Evolutionary conservation across 2,329 filamentous ascomycete genomes (phyloP).

Genomic region (Aspergillus chevalieri): DNA sequence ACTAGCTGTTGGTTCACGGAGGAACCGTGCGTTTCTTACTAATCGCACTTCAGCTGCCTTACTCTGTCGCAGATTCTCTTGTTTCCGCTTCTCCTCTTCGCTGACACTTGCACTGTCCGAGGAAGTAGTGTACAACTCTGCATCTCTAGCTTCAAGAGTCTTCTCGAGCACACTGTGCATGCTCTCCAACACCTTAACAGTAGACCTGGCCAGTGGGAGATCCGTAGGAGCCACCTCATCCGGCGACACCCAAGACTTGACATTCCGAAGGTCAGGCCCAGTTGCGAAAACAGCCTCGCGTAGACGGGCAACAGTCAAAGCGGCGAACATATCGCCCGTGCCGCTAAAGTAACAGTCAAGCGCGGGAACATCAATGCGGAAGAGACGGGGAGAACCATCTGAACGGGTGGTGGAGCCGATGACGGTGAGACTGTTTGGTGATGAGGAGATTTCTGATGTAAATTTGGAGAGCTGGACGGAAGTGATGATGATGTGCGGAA

Average conservation of each 20-base stretch:
- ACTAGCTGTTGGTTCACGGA: slow-evolving; percentile 60
- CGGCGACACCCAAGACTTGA: slow-evolving; percentile 66
- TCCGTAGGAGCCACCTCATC: slow-evolving; percentile 64
- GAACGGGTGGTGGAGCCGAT: slow-evolving; percentile 68
- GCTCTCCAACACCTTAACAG: slow-evolving; percentile 79
- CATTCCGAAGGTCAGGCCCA: slow-evolving; percentile 44
- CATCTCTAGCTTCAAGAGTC: slow-evolving; percentile 61
- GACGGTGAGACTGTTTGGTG: slow-evolving; percentile 54
- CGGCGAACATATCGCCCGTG: slow-evolving; percentile 97
- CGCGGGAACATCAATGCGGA: slow-evolving; percentile 78
- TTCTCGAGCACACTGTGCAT: slow-evolving; percentile 80
- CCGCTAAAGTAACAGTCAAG: slow-evolving; percentile 94
- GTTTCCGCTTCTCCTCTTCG: slow-evolving; percentile 48
- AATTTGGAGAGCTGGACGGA: slow-evolving; percentile 63
- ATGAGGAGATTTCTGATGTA: slow-evolving; percentile 39
- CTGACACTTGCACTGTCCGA: slow-evolving; percentile 25
- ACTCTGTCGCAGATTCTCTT: slow-evolving; percentile 61
- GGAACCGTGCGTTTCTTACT: slow-evolving; percentile 64
- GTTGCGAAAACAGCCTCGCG: slow-evolving; percentile 66
- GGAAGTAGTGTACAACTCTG: slow-evolving; percentile 48
- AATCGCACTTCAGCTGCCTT: slow-evolving; percentile 86
- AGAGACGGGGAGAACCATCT: slow-evolving; percentile 66
- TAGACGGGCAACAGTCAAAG: slow-evolving; percentile 78
- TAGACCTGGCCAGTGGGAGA: slow-evolving; percentile 74
- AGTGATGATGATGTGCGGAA: slow-evolving; percentile 90